phyloP scores from a whole-genome alignment of 2,329 filamentous ascomycete species.

The Chaetomium sp. region DNA sequence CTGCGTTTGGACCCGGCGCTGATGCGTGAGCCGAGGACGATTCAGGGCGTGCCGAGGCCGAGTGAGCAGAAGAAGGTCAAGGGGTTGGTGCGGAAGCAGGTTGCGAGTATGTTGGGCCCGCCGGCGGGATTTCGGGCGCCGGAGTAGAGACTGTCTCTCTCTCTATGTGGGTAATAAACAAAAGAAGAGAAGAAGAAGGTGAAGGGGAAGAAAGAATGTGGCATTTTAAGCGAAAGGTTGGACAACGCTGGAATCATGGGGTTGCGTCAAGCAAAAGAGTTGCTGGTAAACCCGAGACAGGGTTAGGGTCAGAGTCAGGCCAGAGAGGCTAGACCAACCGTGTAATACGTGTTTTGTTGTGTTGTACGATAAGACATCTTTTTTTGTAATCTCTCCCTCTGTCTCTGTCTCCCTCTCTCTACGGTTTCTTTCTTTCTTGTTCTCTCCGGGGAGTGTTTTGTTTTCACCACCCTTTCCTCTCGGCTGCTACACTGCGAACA shows the following conservation, averaged over 20 bases:
- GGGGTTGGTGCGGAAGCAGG: slow-evolving; percentile 50
- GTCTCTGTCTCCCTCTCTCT: background rate
- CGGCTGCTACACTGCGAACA: background rate
- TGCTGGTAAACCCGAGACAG: background rate
- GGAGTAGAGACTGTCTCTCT: background rate
- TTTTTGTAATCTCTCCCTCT: background rate
- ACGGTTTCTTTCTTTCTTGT: background rate
- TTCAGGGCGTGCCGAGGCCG: slow-evolving; percentile 74
- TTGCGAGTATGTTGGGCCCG: slow-evolving; percentile 33
- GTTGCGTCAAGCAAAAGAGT: too few relatives aligned
- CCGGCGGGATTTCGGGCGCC: slow-evolving; percentile 22
- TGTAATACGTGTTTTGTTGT: slow-evolving; percentile 2
- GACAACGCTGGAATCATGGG: too few relatives aligned
- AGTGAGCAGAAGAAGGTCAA: slow-evolving; percentile 46
- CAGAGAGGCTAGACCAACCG: background rate
- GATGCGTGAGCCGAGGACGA: slow-evolving; percentile 87
- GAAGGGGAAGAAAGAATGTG: too few relatives aligned
- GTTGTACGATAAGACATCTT: slow-evolving; percentile 3
- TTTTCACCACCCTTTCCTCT: too few relatives aligned
- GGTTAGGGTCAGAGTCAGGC: background rate
- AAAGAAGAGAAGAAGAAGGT: too few relatives aligned
- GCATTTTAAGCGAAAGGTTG: too few relatives aligned
- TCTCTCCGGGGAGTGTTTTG: too few relatives aligned
- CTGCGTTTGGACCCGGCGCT: slow-evolving; percentile 76
- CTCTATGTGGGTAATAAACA: too few relatives aligned